phyloP scores from a whole-genome alignment of 345 rosid genomes.

The Tarenaya hassleriana region DNA sequence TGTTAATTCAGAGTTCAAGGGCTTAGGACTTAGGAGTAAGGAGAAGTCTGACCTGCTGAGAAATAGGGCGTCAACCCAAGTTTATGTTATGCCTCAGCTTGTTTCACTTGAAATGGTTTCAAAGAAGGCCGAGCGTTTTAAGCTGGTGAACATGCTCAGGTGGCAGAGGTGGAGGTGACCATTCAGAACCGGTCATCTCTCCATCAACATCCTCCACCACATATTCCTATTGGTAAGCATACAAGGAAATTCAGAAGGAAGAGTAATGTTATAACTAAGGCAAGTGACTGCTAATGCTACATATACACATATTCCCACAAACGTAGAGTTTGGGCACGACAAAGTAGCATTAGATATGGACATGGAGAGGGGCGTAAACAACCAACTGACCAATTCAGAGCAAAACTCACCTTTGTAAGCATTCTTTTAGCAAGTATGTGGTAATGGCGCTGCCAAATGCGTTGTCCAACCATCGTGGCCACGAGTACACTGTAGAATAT shows the following conservation, averaged over 20 bases:
- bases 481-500: conserved; percentile 92
- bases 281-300: neutral
- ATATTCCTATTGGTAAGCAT: conserved; percentile 52
- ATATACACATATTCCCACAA: no score
- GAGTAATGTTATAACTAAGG: no score
- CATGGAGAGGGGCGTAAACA: no score
- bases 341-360: no score
- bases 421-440: conserved; percentile 97
- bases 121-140: conserved; percentile 81
- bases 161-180: conserved; percentile 87
- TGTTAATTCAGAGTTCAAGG: no score
- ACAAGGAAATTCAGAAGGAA: neutral
- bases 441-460: conserved; percentile 98
- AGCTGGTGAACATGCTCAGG: conserved; percentile 88
- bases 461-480: conserved; percentile 99
- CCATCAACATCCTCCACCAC: conserved; percentile 98
- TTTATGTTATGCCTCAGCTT: no score
- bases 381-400: no score
- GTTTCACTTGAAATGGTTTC: no score
- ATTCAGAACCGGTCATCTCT: conserved; percentile 73
- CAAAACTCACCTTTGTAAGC: conserved; percentile 84
- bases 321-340: no score
- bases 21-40: no score
- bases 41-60: no score
- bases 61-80: no score